Evolutionary conservation across 2,329 filamentous ascomycete genomes (phyloP).

Genomic region (Tolypocladium album): DNA sequence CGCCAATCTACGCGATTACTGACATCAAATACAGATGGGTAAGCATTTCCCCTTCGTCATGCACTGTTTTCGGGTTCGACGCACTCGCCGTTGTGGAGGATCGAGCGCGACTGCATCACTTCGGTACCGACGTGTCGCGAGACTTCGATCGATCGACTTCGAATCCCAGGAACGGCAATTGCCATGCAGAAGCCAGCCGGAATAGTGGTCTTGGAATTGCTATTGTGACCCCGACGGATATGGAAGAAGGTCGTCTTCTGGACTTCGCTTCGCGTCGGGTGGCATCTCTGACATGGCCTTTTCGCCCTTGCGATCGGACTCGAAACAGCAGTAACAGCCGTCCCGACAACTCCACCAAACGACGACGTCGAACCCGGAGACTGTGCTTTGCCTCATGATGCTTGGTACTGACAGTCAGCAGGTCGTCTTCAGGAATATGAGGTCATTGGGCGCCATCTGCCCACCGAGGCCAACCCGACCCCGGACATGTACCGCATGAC

Average conservation of each 20-base stretch:
- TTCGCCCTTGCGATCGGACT: neutral
- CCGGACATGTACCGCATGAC: constrained; percentile 99
- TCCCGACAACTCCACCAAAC: neutral
- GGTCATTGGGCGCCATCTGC: constrained; percentile 99
- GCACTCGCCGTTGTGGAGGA: neutral
- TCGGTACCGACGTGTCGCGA: neutral
- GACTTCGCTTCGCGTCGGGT: neutral
- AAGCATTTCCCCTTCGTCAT: constrained; percentile 28
- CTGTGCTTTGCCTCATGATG: no score
- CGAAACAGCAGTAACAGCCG: neutral
- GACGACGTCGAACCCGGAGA: neutral
- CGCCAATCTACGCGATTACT: constrained; percentile 28
- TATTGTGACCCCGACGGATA: neutral
- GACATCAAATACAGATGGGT: constrained; percentile 45
- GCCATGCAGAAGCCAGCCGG: neutral
- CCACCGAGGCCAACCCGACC: constrained; percentile 91
- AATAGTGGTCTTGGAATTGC: neutral
- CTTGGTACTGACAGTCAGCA: constrained; percentile 26
- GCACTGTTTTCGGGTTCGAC: constrained; percentile 6
- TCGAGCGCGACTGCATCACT: neutral
- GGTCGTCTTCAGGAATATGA: constrained; percentile 99
- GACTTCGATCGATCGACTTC: neutral
- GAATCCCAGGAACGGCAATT: neutral
- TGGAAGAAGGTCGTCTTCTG: neutral
- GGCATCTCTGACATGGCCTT: neutral